Base-by-base conservation (phyloP, 2,329 filamentous ascomycete genomes). In the Mycogone perniciosa region DNA sequence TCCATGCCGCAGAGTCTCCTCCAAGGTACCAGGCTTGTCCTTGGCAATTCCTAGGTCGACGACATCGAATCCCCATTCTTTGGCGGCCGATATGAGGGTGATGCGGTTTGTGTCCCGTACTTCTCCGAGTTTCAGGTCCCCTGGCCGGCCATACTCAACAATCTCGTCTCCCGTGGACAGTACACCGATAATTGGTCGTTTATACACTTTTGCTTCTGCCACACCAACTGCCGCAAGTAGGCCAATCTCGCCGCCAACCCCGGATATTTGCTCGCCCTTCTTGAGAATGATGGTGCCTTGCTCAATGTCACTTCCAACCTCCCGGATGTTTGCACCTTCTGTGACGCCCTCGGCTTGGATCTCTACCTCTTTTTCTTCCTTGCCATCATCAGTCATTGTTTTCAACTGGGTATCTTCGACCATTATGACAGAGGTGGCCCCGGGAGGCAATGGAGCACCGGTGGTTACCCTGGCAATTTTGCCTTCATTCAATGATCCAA, bases 161-260 rank as follows among this genome's bases (percentile, higher is more conserved):
- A 99, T 88, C 67, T 99, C 93, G 63, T 99, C 92, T 26, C 93
- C 93, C 0, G 93, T 99, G 46, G 91, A 96, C 13, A 99, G 71
- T 2, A 99, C 84, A 5, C 91, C 93, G 6, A 99, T 76, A 7
- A 88, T 71, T 1, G 93, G 92, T 49, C 83, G 84, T 44, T 77
- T 81, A 69, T 86, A 96, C 6, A 92, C 78, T 10, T 76, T 76
- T 4, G 95, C 86, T 45, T 84, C 76, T 7, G 73, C 72, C 1
- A 85, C 84, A 5, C 93, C 93, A 0, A 93, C 88, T 1, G 91
- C 89, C 2, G 91, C 89, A 2, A 99, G 77, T 0, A 97, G 74
- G 0, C 93, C 93, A 29, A 99, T 85, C 62, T 99, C 93, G 44
- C 93, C 93, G 11, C 93, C 93, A 0, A 91, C 80, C 0, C 87